Base-by-base conservation (phyloP, 2,329 filamentous ascomycete species). In the Diaporthe velutina region DNA sequence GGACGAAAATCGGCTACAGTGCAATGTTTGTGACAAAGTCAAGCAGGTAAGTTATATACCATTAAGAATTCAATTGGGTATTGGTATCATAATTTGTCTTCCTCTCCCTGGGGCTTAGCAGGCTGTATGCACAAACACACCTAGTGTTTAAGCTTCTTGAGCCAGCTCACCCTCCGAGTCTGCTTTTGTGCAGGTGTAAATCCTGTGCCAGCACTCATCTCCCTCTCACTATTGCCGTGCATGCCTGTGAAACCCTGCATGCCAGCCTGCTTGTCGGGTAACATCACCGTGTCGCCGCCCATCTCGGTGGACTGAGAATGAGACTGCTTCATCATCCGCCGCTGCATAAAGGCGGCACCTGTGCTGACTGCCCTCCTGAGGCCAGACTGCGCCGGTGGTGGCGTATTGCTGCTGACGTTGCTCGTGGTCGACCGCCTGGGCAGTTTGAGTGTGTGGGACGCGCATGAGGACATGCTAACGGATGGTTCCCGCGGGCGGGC, bases 341-440 rank as follows among this genome's bases (percentile, higher is more conserved):
- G 82, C 73, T 86, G 84, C 80, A 88, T 84, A 70, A 86, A 88
- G 6, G 86, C 85, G 1, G 85, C 84, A 0, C 88, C 87, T 0
- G 85, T 85, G 55, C 87, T 89, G 4, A 85, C 84, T 2, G 86
- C 83, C 33, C 86, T 83, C 42, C 83, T 84, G 13, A 82, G 25
- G 40, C 75, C 71, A 7, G 42, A 58, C 38, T 75, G 75, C 42
- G 48, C 48, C 17, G 70, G 30, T 12, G 70, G 30, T 30, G 38
- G 35, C 42, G 54, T 19, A 38, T 13, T 10, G 38, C 54, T 57
- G 73, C 48, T 54, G 19, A 57, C 7, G 52, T 55, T 73, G 67
- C 66, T 48, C 2, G 71, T 76, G 17, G 75, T 76, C 76, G 45
- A 75, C 73, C 71, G 74, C 79, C 45, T 75, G 48, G 74, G 77